Conservation (phyloP, 2,329 filamentous ascomycete species). For the Ophiosphaerella narmari region DNA sequence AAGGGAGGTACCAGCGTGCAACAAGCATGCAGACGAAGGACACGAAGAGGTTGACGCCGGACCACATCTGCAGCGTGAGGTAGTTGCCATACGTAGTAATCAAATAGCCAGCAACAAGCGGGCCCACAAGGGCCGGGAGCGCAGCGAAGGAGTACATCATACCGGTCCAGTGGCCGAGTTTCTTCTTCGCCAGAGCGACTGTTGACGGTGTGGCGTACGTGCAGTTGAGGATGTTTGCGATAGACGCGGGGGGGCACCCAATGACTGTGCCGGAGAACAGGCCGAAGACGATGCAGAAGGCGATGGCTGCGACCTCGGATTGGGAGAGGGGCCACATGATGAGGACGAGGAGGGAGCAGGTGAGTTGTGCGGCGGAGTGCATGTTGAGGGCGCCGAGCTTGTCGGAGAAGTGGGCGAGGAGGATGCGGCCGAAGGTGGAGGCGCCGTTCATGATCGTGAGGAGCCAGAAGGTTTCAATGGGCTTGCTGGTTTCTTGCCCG, state of each 20-base stretch:
- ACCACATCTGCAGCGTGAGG: slow-evolving; percentile 55
- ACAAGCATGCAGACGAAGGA: slow-evolving; percentile 49
- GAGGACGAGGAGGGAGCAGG: slow-evolving; percentile 50
- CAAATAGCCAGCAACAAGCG: slow-evolving; percentile 54
- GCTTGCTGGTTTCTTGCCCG: slow-evolving; percentile 25
- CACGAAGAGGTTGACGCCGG: slow-evolving; percentile 49
- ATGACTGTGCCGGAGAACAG: slow-evolving; percentile 56
- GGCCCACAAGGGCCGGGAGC: slow-evolving; percentile 52
- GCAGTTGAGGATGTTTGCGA: slow-evolving; percentile 52
- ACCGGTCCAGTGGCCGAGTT: slow-evolving; percentile 57
- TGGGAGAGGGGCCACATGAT: slow-evolving; percentile 51
- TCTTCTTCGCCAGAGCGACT: slow-evolving; percentile 36
- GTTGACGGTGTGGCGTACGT: slow-evolving; percentile 38
- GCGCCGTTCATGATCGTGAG: slow-evolving; percentile 57
- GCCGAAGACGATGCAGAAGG: slow-evolving; percentile 56
- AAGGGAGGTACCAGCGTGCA: slow-evolving; percentile 38
- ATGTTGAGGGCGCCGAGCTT: slow-evolving; percentile 52
- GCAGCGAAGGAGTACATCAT: slow-evolving; percentile 58
- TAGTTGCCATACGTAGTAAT: slow-evolving; percentile 49
- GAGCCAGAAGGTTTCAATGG: slow-evolving; percentile 55
- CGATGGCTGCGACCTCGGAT: slow-evolving; percentile 48
- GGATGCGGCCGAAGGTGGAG: slow-evolving; percentile 53
- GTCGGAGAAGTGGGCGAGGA: slow-evolving; percentile 53
- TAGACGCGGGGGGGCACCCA: slow-evolving; percentile 55
- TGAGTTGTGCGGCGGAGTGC: slow-evolving; percentile 49